These are phyloP conservation scores for Erythrophleum fordii DNA, from an alignment of 306 rosid genomes.

Conservation along the genomic window DNA sequence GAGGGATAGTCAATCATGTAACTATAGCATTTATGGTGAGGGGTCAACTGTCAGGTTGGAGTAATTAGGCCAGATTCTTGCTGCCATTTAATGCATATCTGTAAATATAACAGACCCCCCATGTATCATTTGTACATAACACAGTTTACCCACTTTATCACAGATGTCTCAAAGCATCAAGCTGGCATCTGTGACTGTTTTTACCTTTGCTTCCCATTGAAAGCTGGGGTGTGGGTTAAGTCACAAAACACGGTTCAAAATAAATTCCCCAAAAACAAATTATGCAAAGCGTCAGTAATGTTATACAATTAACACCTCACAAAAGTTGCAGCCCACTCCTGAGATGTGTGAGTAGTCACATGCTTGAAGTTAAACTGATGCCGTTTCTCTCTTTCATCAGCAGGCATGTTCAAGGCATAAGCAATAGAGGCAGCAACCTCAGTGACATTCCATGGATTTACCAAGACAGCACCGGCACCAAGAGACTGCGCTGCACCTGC, in stretches of 20 bases:
- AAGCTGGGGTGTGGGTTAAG: constrained; percentile 3
- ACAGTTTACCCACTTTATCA: too few relatives aligned
- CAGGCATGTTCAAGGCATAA: constrained; percentile 88
- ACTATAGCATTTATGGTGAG: too few relatives aligned
- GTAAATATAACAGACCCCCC: too few relatives aligned
- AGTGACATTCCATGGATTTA: constrained; percentile 94
- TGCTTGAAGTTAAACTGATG: constrained; percentile 93
- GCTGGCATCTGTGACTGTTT: background rate
- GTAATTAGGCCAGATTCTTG: too few relatives aligned
- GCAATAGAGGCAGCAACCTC: constrained; percentile 94
- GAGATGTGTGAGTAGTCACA: constrained; percentile 93
- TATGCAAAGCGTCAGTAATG: constrained; percentile 26
- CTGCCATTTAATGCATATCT: too few relatives aligned
- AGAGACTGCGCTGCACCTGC: constrained; percentile 99
- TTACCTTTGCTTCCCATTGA: background rate
- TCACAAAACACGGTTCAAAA: background rate
- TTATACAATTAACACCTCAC: constrained; percentile 65
- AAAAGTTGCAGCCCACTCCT: constrained; percentile 99
- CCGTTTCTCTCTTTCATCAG: constrained; percentile 93
- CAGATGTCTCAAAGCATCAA: constrained; percentile 17
- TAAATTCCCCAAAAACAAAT: constrained; percentile 22
- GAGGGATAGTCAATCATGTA: too few relatives aligned
- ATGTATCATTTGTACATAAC: too few relatives aligned
- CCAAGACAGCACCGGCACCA: constrained; percentile 96
- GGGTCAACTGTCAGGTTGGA: too few relatives aligned